phyloP scores from a whole-genome alignment of 2,329 filamentous ascomycete species.

The Apiospora arundinis region DNA sequence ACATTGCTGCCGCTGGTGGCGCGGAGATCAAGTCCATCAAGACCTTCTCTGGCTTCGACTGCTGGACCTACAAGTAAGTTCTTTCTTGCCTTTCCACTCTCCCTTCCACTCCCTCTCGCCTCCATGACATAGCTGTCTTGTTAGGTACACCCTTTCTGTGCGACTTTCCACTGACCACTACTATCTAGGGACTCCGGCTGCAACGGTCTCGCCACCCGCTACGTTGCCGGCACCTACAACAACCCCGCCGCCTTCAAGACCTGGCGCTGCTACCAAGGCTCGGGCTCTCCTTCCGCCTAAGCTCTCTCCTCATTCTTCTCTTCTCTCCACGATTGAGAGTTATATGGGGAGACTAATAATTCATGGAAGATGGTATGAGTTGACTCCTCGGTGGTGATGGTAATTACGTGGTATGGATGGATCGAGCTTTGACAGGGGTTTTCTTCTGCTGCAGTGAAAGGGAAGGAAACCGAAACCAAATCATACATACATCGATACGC shows the following conservation, averaged over 20 bases:
- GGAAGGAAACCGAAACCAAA: no score
- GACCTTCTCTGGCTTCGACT: background rate
- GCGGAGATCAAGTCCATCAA: background rate
- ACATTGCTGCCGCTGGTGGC: background rate
- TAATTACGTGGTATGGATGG: background rate
- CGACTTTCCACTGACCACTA: background rate
- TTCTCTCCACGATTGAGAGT: background rate
- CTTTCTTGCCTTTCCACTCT: background rate
- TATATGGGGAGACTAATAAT: background rate
- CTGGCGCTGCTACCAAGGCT: constrained; percentile 3
- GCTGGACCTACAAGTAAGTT: constrained; percentile 16
- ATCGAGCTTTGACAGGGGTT: no score
- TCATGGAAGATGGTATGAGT: background rate
- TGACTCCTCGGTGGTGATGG: background rate
- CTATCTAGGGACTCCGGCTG: background rate
- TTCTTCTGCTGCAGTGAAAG: no score
- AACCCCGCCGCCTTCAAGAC: background rate
- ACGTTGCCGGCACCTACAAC: background rate
- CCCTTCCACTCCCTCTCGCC: background rate
- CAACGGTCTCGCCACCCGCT: background rate
- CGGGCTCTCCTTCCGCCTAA: background rate
- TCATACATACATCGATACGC: no score
- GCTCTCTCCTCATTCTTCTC: background rate
- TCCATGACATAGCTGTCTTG: no score
- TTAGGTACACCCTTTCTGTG: no score